Evolutionary conservation across 1,284 basidiomycete genomes (phyloP), one percentile per base, ranked within the genome.

Genomic region (Anthracocystis panici-leucophaei): DNA sequence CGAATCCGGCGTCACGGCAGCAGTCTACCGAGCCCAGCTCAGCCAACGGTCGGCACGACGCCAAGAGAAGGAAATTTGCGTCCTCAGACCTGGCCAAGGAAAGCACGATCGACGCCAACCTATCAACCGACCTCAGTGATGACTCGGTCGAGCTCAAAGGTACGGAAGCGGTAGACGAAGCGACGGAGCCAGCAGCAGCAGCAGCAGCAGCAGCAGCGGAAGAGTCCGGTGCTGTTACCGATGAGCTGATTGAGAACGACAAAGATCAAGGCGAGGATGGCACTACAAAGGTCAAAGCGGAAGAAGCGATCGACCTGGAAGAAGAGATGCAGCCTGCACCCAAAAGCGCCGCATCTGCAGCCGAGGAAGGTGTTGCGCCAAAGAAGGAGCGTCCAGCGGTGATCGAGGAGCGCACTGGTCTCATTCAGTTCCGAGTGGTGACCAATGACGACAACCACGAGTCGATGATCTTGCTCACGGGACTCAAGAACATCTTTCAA

Each of bases 401-500:
- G 18, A 87, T 92, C 18, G 96, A 98, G 84, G 89, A 97, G 77
- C 89, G 92, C 12, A 91, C 90, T 59, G 92, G 92, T 6, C 88
- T 97, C 65, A 97, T 99, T 78, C 89, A 91, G 72, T 91, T 98
- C 62, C 89, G 90, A 0, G 90, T 95, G 7, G 94, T 98, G 0
- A 91, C 92, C 67, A 94, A 97, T 75, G 92, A 96, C 81, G 89
- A 89, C 21, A 87, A 90, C 48, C 91, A 93, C 1, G 85, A 85
- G 38, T 86, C 85, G 6, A 88, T 92, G 42, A 91, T 98, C 63
- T 91, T 99, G 58, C 89, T 98, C 51, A 95, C 95, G 0, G 94
- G 95, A 12, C 88, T 98, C 68, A 99, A 98, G 87, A 96, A 94
- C 25, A 90, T 99, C 25, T 99, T 99, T 83, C 96, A 97, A 85